Evolutionary conservation across 176 grass and related monocot genomes (phyloP).

Genomic region (Musa acuminata): DNA sequence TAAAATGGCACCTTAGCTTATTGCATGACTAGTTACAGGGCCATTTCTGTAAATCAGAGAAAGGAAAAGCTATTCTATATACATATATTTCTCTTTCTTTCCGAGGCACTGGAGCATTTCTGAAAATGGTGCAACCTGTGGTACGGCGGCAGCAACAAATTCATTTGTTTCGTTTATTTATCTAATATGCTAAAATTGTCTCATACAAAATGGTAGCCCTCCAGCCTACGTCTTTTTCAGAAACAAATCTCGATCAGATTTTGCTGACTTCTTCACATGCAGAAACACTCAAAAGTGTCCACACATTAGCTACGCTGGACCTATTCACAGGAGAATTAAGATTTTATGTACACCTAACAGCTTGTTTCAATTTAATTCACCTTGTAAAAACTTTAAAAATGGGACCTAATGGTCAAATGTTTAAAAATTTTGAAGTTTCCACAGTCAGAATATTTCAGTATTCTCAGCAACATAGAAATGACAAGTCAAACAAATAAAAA

Average conservation of each 20-base stretch:
- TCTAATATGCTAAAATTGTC: neutral
- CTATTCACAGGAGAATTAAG: too few species aligned
- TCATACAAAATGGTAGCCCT: too few species aligned
- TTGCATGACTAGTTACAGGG: neutral
- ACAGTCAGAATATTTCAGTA: neutral
- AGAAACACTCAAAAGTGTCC: too few species aligned
- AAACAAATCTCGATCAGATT: too few species aligned
- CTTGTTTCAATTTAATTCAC: neutral
- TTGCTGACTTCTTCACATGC: too few species aligned
- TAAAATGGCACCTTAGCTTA: neutral
- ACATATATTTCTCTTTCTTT: too few species aligned
- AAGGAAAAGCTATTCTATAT: neutral
- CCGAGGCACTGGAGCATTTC: too few species aligned
- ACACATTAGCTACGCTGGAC: too few species aligned
- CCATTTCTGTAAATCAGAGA: neutral
- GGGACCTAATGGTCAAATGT: neutral
- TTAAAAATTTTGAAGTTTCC: neutral
- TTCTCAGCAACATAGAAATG: neutral
- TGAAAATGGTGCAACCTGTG: too few species aligned
- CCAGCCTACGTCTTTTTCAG: too few species aligned
- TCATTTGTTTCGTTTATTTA: neutral
- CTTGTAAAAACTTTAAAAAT: neutral
- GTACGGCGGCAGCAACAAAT: neutral
- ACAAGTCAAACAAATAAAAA: slow-evolving; percentile 15
- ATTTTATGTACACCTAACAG: neutral